A percentile compares a stretch with the other conserved stretches of the same genome.
These are phyloP conservation scores for Taphrina confusa DNA, from an alignment of 1,139 yeast genomes.

Conservation along the genomic window DNA sequence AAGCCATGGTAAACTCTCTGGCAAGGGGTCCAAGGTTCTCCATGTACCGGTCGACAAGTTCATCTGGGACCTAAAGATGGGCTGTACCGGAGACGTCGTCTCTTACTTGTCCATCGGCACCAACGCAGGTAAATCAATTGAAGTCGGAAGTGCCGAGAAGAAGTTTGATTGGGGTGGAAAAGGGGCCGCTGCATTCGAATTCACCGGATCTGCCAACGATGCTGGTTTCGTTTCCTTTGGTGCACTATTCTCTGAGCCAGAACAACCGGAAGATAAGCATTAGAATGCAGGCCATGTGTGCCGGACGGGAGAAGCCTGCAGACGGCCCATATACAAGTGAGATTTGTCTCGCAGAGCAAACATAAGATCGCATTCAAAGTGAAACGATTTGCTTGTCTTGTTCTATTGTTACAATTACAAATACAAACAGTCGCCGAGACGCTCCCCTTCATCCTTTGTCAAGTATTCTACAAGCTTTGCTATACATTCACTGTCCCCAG, in stretches of 20 bases:
- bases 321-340: too few species aligned
- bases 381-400: too few species aligned
- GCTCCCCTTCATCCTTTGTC: too few species aligned
- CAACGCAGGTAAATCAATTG: not conserved
- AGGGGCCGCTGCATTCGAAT: not conserved
- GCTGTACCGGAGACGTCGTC: conserved; percentile 4
- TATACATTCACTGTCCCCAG: too few species aligned
- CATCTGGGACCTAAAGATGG: not conserved
- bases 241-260: not conserved
- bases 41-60: conserved; percentile 2
- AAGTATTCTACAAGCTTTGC: too few species aligned
- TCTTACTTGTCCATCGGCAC: conserved; percentile 1
- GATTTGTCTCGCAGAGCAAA: too few species aligned
- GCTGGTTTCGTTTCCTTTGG: not conserved
- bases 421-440: too few species aligned
- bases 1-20: not conserved
- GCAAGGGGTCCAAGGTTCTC: not conserved
- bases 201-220: not conserved
- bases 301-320: too few species aligned
- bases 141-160: not conserved
- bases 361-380: too few species aligned
- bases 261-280: not conserved
- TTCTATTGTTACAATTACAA: too few species aligned
- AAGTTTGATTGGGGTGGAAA: not conserved
- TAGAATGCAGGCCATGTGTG: too few species aligned